Conservation (phyloP, 176 grass and related monocot genomes). For the Bromus sterilis region DNA sequence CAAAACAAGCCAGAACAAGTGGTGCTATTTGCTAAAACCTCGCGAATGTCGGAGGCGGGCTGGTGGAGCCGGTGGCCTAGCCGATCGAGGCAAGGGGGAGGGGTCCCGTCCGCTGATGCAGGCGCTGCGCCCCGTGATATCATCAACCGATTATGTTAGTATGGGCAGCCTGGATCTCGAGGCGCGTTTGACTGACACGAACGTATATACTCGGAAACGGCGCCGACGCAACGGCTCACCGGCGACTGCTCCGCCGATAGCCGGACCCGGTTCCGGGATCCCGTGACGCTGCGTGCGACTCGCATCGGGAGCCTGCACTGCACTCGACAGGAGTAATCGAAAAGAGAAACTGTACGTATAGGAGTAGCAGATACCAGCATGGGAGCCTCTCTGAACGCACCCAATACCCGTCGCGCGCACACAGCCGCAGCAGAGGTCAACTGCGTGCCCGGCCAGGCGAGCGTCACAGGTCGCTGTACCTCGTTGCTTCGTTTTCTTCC, state of each 20-base stretch:
- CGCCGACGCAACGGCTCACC: neutral
- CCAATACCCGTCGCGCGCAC: no score
- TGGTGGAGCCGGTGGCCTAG: conserved; percentile 15
- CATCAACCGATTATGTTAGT: neutral
- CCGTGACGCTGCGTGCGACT: neutral
- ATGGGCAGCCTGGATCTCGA: neutral
- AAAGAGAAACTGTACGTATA: no score
- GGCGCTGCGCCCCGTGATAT: neutral
- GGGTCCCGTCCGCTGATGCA: no score
- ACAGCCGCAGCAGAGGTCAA: neutral
- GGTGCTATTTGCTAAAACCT: no score
- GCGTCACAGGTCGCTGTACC: neutral
- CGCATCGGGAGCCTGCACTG: no score
- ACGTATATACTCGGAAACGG: no score
- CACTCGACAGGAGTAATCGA: no score
- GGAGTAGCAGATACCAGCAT: no score
- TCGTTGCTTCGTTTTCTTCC: neutral
- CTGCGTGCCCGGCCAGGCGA: neutral
- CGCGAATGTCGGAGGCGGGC: neutral
- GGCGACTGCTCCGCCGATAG: no score
- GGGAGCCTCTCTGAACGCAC: no score
- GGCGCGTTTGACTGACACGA: neutral
- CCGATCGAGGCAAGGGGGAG: no score
- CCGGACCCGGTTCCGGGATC: neutral
- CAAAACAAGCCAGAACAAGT: no score